phyloP scores from a whole-genome alignment of 305 asterid genomes.

The Salvia sclarea region DNA sequence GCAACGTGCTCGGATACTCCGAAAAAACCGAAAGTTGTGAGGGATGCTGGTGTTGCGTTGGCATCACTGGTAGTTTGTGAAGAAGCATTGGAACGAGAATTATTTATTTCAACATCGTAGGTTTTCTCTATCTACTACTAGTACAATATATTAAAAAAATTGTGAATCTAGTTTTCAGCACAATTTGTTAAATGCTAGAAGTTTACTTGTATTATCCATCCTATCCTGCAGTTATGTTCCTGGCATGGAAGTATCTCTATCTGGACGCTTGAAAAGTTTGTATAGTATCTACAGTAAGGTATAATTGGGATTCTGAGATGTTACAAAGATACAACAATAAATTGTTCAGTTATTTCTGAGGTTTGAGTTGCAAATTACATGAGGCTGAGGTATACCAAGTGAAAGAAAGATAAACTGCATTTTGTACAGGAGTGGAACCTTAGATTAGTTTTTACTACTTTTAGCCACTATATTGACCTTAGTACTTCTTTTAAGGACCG shows the following conservation, averaged over 20 bases:
- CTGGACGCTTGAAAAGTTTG: slow-evolving; percentile 86
- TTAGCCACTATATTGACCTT: slow-evolving; percentile 7
- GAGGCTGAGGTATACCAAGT: slow-evolving; percentile 22
- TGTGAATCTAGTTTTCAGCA: slow-evolving; percentile 15
- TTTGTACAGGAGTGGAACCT: slow-evolving; percentile 12
- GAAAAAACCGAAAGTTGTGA: slow-evolving; percentile 71
- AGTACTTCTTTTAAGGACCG: too few relatives aligned
- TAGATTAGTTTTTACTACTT: neutral
- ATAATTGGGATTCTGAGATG: slow-evolving; percentile 30
- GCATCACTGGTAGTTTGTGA: slow-evolving; percentile 90
- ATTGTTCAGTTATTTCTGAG: slow-evolving; percentile 22
- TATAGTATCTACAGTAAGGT: slow-evolving; percentile 94
- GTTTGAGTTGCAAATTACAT: slow-evolving; percentile 21
- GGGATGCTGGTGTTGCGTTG: slow-evolving; percentile 84
- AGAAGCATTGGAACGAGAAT: slow-evolving; percentile 91
- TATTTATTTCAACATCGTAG: slow-evolving; percentile 92
- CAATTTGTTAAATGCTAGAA: slow-evolving; percentile 10
- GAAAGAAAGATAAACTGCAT: slow-evolving; percentile 26
- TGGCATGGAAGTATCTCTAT: slow-evolving; percentile 93
- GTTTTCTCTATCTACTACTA: slow-evolving; percentile 38
- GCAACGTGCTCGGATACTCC: slow-evolving; percentile 49
- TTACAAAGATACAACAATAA: neutral
- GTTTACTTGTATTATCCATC: slow-evolving; percentile 24
- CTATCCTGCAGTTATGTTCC: slow-evolving; percentile 80
- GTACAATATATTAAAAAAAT: too few relatives aligned